Evolutionary conservation across 768 basidiomycete genomes (phyloP).

Genomic region (Leucosporidium scottii): DNA sequence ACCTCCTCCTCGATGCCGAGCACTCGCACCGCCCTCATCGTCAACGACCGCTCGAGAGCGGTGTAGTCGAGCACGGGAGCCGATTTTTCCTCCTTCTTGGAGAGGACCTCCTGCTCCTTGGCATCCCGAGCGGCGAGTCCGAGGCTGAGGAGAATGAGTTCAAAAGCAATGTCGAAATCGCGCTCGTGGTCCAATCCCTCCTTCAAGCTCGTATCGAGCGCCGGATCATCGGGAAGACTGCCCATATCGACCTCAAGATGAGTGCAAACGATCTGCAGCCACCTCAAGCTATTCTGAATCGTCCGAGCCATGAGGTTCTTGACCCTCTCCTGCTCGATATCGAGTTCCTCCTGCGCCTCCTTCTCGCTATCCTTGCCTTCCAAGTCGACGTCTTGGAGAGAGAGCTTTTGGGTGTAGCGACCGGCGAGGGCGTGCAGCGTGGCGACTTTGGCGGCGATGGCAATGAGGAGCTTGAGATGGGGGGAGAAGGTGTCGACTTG

Average conservation of each 20-base stretch:
- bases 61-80: slow-evolving; percentile 16
- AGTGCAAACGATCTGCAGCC: slow-evolving; percentile 17
- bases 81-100: neutral
- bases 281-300: neutral
- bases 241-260: slow-evolving; percentile 24
- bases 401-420: slow-evolving; percentile 18
- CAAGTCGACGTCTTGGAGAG: slow-evolving; percentile 1
- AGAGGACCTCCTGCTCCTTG: slow-evolving; percentile 8
- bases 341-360: slow-evolving; percentile 15
- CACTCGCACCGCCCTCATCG: slow-evolving; percentile 7
- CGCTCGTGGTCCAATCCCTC: slow-evolving; percentile 1
- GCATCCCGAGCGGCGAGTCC: slow-evolving; percentile 16
- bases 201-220: neutral
- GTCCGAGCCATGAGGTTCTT: slow-evolving; percentile 1
- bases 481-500: neutral
- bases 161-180: slow-evolving; percentile 21
- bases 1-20: slow-evolving; percentile 7
- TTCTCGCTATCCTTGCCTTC: neutral
- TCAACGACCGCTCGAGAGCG: slow-evolving; percentile 22
- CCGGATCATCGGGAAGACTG: slow-evolving; percentile 11
- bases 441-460: slow-evolving; percentile 12
- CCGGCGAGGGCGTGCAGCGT: slow-evolving; percentile 15
- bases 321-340: slow-evolving; percentile 19
- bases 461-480: neutral
- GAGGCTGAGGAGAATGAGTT: slow-evolving; percentile 25